These are phyloP conservation scores for Pythium myriotylum DNA, from an alignment of 352 stramenopile genomes.

Conservation along the genomic window DNA sequence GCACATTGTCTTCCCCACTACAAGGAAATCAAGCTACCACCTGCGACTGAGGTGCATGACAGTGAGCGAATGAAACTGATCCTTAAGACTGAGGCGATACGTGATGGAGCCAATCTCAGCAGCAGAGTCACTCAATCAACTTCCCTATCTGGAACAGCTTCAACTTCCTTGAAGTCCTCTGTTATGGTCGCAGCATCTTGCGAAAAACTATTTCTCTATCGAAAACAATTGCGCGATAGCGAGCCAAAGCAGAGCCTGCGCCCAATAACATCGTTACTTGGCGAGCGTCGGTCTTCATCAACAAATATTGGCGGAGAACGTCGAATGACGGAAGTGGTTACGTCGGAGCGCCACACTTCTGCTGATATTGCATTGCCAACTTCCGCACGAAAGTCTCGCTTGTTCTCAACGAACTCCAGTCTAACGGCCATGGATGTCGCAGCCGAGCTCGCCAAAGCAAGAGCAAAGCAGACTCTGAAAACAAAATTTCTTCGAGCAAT, in stretches of 20 bases:
- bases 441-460: slow-evolving; percentile 12
- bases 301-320: background rate
- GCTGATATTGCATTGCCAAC: background rate
- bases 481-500: slow-evolving; percentile 40
- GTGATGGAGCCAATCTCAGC: background rate
- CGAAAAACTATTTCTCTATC: slow-evolving; percentile 17
- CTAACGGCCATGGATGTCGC: slow-evolving; percentile 6
- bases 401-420: slow-evolving; percentile 12
- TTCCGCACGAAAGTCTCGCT: background rate
- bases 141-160: background rate
- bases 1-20: slow-evolving; percentile 38
- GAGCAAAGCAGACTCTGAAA: slow-evolving; percentile 9
- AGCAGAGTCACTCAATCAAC: background rate
- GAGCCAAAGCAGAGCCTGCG: slow-evolving; percentile 22
- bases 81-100: slow-evolving; percentile 12
- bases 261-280: slow-evolving; percentile 4
- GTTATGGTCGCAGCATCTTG: background rate
- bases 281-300: slow-evolving; percentile 12
- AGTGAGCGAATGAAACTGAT: slow-evolving; percentile 30
- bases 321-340: background rate
- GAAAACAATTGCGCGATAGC: slow-evolving; percentile 14
- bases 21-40: slow-evolving; percentile 35
- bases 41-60: slow-evolving; percentile 31
- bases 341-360: slow-evolving; percentile 11
- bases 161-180: background rate